Conservation (phyloP, 2,329 filamentous ascomycete genomes). For the Fusarium sp. region DNA sequence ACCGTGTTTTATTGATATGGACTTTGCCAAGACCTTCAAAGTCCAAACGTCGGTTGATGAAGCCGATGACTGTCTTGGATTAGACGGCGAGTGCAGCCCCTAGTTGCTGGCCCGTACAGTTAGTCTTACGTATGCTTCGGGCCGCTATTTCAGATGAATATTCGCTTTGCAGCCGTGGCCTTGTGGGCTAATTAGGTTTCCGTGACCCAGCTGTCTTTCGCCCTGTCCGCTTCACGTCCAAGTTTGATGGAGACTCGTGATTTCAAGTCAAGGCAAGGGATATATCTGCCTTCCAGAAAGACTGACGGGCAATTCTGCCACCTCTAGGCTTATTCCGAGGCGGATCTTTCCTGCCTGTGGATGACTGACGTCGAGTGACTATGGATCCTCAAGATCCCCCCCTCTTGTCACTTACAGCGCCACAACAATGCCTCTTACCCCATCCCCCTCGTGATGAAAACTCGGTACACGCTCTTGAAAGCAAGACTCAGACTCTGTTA, state of each 20-base stretch:
- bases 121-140: slow-evolving; percentile 11
- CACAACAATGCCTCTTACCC: background rate
- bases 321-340: slow-evolving; percentile 4
- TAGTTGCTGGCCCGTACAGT: background rate
- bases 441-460: background rate
- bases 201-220: background rate
- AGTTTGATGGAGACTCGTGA: background rate
- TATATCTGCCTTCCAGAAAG: background rate
- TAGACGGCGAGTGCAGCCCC: slow-evolving; percentile 14
- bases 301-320: background rate
- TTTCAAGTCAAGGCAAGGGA: background rate
- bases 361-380: background rate
- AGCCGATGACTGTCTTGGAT: slow-evolving; percentile 5
- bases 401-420: slow-evolving; percentile 9
- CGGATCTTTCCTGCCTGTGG: slow-evolving; percentile 19
- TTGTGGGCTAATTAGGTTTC: background rate
- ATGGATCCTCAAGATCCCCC: slow-evolving; percentile 10
- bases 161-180: background rate
- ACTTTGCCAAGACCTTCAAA: slow-evolving; percentile 13
- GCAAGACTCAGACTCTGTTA: background rate
- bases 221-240: background rate
- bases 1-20: background rate
- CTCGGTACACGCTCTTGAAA: background rate
- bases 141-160: background rate
- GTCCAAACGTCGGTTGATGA: slow-evolving; percentile 2